phyloP scores from a whole-genome alignment of 306 rosid species.

The Fagus sylvatica region DNA sequence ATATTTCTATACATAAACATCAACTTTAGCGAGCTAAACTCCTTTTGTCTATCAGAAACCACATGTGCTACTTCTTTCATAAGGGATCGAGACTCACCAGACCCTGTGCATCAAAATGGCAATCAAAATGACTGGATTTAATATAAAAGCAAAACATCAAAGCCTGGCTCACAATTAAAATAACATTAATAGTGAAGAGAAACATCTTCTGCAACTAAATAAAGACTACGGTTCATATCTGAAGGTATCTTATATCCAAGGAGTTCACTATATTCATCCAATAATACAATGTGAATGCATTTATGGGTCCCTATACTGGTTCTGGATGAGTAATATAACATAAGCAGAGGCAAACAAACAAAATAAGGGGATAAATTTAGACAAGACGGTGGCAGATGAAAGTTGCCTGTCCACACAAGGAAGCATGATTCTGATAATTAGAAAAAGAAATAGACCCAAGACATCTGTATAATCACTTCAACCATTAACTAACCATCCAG shows the following conservation, averaged over 20 bases:
- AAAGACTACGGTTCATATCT: not conserved
- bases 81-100: constrained; percentile 81
- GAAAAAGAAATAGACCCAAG: not conserved
- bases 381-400: too few species aligned
- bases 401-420: not conserved
- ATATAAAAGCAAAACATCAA: not conserved
- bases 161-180: not conserved
- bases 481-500: not conserved
- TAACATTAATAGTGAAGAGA: not conserved
- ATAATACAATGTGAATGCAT: not conserved
- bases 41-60: constrained; percentile 29
- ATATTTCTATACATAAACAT: constrained; percentile 55
- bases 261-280: not conserved
- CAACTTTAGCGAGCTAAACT: constrained; percentile 53
- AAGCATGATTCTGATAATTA: not conserved
- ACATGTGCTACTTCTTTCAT: constrained; percentile 50
- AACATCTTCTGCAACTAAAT: not conserved
- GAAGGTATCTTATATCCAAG: not conserved
- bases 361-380: too few species aligned
- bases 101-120: constrained; percentile 61
- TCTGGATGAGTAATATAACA: not conserved
- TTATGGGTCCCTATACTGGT: not conserved
- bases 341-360: not conserved
- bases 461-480: not conserved
- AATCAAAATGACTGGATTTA: constrained; percentile 1